Evolutionary conservation across 2,329 filamentous ascomycete genomes (phyloP), one percentile per base, ranked within the genome.

Genomic region (Fusarium longipes): DNA sequence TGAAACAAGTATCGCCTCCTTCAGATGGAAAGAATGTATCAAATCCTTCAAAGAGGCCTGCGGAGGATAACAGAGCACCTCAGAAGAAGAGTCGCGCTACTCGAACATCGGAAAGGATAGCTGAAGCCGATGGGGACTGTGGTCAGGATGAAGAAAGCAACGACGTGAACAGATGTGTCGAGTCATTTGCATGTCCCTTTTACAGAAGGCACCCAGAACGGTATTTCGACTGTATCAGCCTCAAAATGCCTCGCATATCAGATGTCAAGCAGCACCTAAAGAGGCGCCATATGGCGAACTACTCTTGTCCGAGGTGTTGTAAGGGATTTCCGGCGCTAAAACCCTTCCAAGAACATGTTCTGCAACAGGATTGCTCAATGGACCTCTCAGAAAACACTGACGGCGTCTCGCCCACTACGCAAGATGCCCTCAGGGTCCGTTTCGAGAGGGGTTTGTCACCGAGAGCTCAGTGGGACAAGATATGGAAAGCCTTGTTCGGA

Each of bases 211-310:
- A 54, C 24, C 50, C 50, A 15, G 22, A 45, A 33, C 40, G 40
- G 11, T 47, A 45, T 15, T 33, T 54, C 17, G 40, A 47, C 6
- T 54, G 50, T 36, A 54, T 54, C 10, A 45, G 32, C 32, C 15
- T 54, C 4, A 47, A 35, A 24, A 22, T 54, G 50, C 30, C 32
- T n/a, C 24, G 29, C 18, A 54, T 54, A 38, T 24, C 50, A 24
- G 42, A 29, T 14, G 50, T 54, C 30, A 54, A 54, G 24, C 50
- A 54, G 17, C 50, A 54, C 8, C 9, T 54, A 17, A 47, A 54
- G 25, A 36, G 50, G 22, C 50, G 50, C 1, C 50, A 54, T 30
- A 24, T 20, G 8, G 32, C 32, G 11, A 36, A 36, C 10, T 24
- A 33, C 24, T 33, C 25, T 52, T 52, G 49, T 15, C 8, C 49